These are phyloP conservation scores for Plectosphaerella sp. DNA, from an alignment of 2,329 filamentous ascomycete species.

Conservation along the genomic window DNA sequence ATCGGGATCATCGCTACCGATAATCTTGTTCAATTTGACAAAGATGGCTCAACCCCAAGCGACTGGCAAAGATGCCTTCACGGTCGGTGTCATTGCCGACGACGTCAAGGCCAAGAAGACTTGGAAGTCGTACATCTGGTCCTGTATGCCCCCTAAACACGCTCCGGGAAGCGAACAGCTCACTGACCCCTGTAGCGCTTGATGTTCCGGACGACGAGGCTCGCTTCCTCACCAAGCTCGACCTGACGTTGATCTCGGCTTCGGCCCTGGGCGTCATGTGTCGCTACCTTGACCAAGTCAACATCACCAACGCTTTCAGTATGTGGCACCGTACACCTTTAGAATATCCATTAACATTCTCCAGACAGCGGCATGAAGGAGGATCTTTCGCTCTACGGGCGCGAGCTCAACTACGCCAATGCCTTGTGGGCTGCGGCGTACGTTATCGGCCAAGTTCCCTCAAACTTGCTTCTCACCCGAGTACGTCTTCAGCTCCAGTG, in stretches of 20 bases:
- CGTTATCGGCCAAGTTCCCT: constrained; percentile 23
- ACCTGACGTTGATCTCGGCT: constrained; percentile 18
- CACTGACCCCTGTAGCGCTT: constrained; percentile 9
- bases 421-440: constrained; percentile 23
- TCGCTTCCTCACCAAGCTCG: constrained; percentile 20
- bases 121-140: constrained; percentile 19
- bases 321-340: background rate
- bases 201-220: constrained; percentile 19
- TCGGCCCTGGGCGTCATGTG: constrained; percentile 20
- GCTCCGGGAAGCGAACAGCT: no score
- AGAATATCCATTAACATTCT: background rate
- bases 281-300: constrained; percentile 20
- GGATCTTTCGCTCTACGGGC: constrained; percentile 22
- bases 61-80: background rate
- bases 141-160: constrained; percentile 9
- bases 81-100: background rate
- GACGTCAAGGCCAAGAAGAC: constrained; percentile 39
- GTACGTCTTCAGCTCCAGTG: constrained; percentile 2
- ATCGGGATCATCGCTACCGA: no score
- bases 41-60: constrained; percentile 2
- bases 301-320: constrained; percentile 22
- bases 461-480: constrained; percentile 19
- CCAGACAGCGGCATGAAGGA: constrained; percentile 24
- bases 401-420: constrained; percentile 24
- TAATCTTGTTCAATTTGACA: no score